Base-by-base conservation (phyloP, 768 basidiomycete genomes). In the Leccinellum albellum region DNA sequence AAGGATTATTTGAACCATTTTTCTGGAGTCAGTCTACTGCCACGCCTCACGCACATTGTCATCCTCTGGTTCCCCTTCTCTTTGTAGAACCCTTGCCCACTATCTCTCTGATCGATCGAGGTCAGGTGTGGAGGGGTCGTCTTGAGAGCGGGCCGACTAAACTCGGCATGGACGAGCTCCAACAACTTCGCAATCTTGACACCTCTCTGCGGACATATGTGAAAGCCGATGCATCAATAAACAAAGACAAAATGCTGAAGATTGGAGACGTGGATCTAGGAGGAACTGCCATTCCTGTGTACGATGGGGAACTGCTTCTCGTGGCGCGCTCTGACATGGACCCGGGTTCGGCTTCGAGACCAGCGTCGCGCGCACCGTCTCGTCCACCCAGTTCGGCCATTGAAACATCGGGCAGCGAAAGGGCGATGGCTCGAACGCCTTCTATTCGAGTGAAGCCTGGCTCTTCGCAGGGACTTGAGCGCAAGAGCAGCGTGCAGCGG, bases 381-480 rank as follows among this genome's bases (percentile, higher is more conserved):
- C 75, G 87, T n/a, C 88, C 89, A 2, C 80, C 86, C 0, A 88
- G 89, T 63, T 82, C 86, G 3, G 75, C 82, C 46, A 71, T 78
- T 21, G 80, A 84, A 54, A 63, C 69, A 35, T 65, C 74, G 21
- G 64, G 65, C 20, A 53, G 58, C 42, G 79, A 67, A 8, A 82
- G 78, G 63, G 50, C 75, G 4, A 64, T 87, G 12, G 73, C 76
- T 15, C 81, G 90, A 12, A 78, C 81, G 9, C 88, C 90, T 2
- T 90, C 88, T 4, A 89, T 92, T 52, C 84, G 91, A 20, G 88
- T 91, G 48, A 89, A 86, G 59, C 84, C 90, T 0, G 80, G 83
- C 28, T 79, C 84, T 0, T 84, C 85, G 0, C 82, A 87, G 28
- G 81, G 82, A 0, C 63, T 91, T 42, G 88, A 91, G 44, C 81